Base-by-base conservation (phyloP, 768 basidiomycete genomes). In the Pisolithus marmoratus region DNA sequence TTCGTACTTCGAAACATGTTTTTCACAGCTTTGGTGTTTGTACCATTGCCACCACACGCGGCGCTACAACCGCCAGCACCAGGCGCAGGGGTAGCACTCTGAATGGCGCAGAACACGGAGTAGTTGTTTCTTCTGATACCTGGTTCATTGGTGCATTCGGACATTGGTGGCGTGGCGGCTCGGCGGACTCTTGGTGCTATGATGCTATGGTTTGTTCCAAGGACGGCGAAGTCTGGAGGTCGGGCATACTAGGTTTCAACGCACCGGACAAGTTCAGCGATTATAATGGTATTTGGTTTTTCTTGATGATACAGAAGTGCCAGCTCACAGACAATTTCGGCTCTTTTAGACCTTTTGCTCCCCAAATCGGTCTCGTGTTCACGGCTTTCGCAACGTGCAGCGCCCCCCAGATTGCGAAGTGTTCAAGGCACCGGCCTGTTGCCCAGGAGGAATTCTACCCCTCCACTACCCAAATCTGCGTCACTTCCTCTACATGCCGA, bases 61-160 rank as follows among this genome's bases (percentile, higher is more conserved):
- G 66, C 9, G 62, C 68, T 48, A 66, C 68, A 34, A 55, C 60
- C 38, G 55, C 62, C 38, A 80, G 83, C 44, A 80, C 86, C 70
- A 72, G 83, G 20, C 87, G 85, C 51, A 72, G 77, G 51, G 67
- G 75, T 52, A 74, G 73, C 63, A 60, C 60, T 19, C 58, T 62
- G 34, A 58, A 19, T 47, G 20, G 64, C 36, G 64, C 66, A 14
- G 64, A 70, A 48, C 54, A 53, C 27, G 77, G 81, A 59, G 69
- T 65, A 51, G 73, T 77, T 57, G 74, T 82, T 57, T 72, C 84
- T 52, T 78, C 82, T 26, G 87, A 94, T 68, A 82, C 86, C 34
- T 92, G 91, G 87, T 95, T 90, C 68, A 75, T 95, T 54, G 93
- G 93, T 27, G 85, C 85, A 11, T 94, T 94, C 69, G 93, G 93